These are phyloP conservation scores for Eucalyptus curtisii DNA, from an alignment of 345 rosid species.

Conservation along the genomic window DNA sequence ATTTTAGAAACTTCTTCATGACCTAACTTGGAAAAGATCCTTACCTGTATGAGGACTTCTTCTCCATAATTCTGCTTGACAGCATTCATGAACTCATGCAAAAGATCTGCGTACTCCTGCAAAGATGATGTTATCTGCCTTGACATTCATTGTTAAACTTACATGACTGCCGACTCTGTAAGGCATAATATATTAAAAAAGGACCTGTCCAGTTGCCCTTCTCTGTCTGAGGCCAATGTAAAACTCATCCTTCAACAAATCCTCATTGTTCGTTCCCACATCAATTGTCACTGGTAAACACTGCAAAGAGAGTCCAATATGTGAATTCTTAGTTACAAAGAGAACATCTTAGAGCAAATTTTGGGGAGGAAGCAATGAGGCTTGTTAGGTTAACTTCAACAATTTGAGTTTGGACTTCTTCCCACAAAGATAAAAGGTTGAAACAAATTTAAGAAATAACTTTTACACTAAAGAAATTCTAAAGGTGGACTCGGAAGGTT, in stretches of 20 bases:
- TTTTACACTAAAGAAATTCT: not conserved
- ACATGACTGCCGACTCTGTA: not conserved
- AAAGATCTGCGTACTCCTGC: conserved; percentile 70
- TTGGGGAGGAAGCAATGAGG: not conserved
- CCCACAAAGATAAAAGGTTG: not conserved
- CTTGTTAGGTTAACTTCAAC: not conserved
- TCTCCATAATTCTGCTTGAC: conserved; percentile 91
- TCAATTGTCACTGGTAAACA: conserved; percentile 82
- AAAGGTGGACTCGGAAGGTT: not conserved
- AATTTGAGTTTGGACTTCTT: not conserved
- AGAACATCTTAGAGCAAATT: not conserved
- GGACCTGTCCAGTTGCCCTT: conserved; percentile 74
- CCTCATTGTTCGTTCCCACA: conserved; percentile 81
- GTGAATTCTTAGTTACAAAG: not conserved
- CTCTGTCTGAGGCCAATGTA: conserved; percentile 68
- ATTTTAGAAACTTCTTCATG: not conserved
- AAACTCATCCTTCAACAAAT: conserved; percentile 69
- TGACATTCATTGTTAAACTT: not conserved
- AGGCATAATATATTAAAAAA: not conserved
- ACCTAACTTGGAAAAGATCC: not conserved
- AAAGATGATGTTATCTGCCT: not conserved
- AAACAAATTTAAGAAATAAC: not conserved
- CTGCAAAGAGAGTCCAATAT: conserved; percentile 8
- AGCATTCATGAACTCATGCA: conserved; percentile 80
- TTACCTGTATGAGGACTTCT: conserved; percentile 75